These are phyloP conservation scores for Mycena metata DNA, from an alignment of 768 basidiomycete genomes.

Conservation along the genomic window DNA sequence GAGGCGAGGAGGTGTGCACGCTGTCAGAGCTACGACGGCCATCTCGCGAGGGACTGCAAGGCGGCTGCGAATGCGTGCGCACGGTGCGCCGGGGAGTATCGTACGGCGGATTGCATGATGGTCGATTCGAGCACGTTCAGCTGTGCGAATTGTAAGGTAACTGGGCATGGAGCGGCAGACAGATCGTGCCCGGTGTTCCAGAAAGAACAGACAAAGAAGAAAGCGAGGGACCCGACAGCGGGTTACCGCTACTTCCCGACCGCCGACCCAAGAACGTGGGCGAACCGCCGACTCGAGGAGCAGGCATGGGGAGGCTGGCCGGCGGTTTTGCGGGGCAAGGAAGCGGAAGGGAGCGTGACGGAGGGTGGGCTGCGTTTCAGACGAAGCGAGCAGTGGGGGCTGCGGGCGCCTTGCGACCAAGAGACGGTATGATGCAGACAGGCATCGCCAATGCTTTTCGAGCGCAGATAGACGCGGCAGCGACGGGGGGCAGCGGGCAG, in stretches of 20 bases:
- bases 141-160: slow-evolving; percentile 21
- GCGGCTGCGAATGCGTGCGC: background rate
- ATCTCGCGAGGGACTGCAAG: slow-evolving; percentile 8
- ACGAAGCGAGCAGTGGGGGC: too few relatives aligned
- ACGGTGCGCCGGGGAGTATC: slow-evolving; percentile 3
- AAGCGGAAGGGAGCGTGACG: too few relatives aligned
- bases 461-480: too few relatives aligned
- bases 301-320: background rate
- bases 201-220: background rate
- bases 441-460: too few relatives aligned
- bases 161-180: slow-evolving; percentile 11
- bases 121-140: background rate
- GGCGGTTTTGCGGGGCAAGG: background rate
- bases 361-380: too few relatives aligned
- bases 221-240: background rate
- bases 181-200: background rate
- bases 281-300: too few relatives aligned
- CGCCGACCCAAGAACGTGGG: slow-evolving; percentile 12
- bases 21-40: slow-evolving; percentile 18
- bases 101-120: slow-evolving; percentile 1
- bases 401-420: too few relatives aligned
- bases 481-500: too few relatives aligned
- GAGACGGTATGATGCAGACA: too few relatives aligned
- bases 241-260: slow-evolving; percentile 21
- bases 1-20: background rate